Conservation (phyloP, 805 yeast species). For the Wickerhamiella nectarea region DNA sequence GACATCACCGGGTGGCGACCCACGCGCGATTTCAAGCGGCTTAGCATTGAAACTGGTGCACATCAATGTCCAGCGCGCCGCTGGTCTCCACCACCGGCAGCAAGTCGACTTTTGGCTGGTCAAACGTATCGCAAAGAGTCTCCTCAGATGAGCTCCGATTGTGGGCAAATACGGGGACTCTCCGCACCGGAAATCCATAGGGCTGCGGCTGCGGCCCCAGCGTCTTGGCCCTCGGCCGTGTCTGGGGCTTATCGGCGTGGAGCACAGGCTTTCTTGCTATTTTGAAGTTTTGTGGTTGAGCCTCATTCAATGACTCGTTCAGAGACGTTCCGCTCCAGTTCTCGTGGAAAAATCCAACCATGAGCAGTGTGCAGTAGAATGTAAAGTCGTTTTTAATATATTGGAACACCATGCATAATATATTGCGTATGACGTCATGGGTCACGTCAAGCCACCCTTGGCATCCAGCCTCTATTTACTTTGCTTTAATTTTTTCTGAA, state of each 20-base stretch:
- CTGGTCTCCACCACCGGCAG: not conserved
- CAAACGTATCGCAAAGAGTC: not conserved
- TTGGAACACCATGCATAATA: not conserved
- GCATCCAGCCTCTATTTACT: not conserved
- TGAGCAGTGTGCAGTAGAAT: not conserved
- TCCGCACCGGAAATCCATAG: not conserved
- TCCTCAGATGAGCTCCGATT: not conserved
- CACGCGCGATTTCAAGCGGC: no score
- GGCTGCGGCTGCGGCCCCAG: conserved; percentile 4
- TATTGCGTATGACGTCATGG: not conserved
- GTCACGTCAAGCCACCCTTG: not conserved
- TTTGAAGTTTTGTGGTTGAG: not conserved
- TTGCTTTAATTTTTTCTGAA: not conserved
- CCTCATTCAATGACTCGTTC: not conserved
- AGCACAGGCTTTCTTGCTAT: conserved; percentile 5
- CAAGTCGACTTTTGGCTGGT: not conserved
- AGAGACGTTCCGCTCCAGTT: conserved; percentile 7
- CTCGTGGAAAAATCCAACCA: conserved; percentile 7
- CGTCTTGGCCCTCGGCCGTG: not conserved
- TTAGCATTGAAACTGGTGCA: conserved; percentile 1
- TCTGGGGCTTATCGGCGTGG: not conserved
- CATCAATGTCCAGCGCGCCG: conserved; percentile 6
- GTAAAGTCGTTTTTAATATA: not conserved
- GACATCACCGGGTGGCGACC: not conserved
- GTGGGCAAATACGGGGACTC: conserved; percentile 1